A percentile compares a stretch with the other conserved stretches of the same genome.
These are phyloP conservation scores for Pyrrhoderma noxium DNA, from an alignment of 1,284 basidiomycete genomes.

Conservation along the genomic window DNA sequence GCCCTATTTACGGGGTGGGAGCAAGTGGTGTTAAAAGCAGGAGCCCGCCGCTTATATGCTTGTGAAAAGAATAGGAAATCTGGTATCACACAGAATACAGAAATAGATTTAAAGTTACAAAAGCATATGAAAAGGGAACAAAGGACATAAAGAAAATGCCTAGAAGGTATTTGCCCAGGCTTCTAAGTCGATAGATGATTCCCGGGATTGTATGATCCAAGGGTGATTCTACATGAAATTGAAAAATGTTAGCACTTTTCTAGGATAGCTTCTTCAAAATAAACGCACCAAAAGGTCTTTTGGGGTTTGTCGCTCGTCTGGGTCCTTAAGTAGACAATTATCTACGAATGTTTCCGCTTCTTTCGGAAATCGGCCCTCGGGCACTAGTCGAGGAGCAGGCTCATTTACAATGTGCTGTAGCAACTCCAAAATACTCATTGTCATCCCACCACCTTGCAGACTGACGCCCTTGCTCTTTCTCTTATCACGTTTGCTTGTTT, in stretches of 20 bases:
- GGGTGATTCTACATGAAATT: slow-evolving; percentile 40
- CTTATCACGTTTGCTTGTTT: slow-evolving; percentile 34
- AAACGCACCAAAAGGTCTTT: slow-evolving; percentile 65
- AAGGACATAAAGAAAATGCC: slow-evolving; percentile 15
- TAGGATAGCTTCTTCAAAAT: slow-evolving; percentile 10
- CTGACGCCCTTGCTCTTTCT: slow-evolving; percentile 78
- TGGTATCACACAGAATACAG: neutral
- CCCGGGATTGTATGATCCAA: slow-evolving; percentile 48
- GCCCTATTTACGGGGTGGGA: too few species aligned
- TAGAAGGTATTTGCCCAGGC: slow-evolving; percentile 58
- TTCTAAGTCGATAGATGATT: slow-evolving; percentile 48
- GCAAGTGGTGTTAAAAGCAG: neutral
- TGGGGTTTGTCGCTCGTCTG: slow-evolving; percentile 67
- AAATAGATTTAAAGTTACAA: neutral
- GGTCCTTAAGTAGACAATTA: slow-evolving; percentile 80
- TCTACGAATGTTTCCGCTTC: slow-evolving; percentile 77
- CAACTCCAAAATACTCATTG: slow-evolving; percentile 95
- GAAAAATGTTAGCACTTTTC: neutral
- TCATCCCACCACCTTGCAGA: slow-evolving; percentile 84
- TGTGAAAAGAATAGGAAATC: neutral
- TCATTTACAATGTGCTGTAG: slow-evolving; percentile 98
- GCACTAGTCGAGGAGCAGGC: slow-evolving; percentile 76
- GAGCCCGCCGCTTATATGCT: neutral
- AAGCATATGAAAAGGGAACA: neutral
- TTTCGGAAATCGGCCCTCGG: slow-evolving; percentile 60